Percentiles rank a stretch among this genome's conserved stretches.
phyloP scores from a whole-genome alignment of 148 eudicot species.

The Pharnaceum exiguum region DNA sequence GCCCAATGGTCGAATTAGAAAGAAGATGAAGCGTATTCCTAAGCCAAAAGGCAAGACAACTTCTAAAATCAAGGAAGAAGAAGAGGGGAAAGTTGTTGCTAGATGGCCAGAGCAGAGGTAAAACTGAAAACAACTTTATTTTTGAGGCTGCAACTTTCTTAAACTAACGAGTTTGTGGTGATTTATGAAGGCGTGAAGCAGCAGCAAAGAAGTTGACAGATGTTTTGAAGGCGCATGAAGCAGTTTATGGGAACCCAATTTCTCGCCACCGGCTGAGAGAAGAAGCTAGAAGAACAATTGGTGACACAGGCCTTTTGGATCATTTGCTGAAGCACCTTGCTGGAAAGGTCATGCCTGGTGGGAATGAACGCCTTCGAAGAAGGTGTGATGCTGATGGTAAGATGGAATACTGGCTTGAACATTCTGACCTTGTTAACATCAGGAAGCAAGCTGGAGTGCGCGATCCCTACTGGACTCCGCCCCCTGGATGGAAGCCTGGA shows the following conservation, averaged over 20 bases:
- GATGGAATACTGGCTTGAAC: slow-evolving; percentile 95
- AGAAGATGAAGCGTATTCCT: slow-evolving; percentile 9
- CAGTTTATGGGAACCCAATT: slow-evolving; percentile 52
- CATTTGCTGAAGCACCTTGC: slow-evolving; percentile 95
- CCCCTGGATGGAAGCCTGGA: slow-evolving; percentile 88
- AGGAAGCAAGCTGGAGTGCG: slow-evolving; percentile 70
- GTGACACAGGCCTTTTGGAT: slow-evolving; percentile 92
- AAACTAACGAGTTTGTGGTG: not conserved
- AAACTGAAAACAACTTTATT: not conserved
- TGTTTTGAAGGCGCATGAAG: slow-evolving; percentile 62
- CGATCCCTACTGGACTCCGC: slow-evolving; percentile 94
- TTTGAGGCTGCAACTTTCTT: not conserved
- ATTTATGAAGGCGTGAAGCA: slow-evolving; percentile 54
- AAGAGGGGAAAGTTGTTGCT: slow-evolving; percentile 9
- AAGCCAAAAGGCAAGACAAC: slow-evolving; percentile 1
- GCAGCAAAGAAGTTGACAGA: slow-evolving; percentile 55
- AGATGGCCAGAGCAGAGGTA: slow-evolving; percentile 39
- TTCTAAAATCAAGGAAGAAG: slow-evolving; percentile 4
- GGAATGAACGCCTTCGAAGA: slow-evolving; percentile 63
- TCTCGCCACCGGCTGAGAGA: slow-evolving; percentile 57
- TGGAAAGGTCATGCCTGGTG: slow-evolving; percentile 76
- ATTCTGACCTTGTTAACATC: slow-evolving; percentile 59
- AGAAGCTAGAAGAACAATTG: slow-evolving; percentile 73
- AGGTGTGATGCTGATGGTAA: slow-evolving; percentile 76
- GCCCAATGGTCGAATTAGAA: not conserved